Evolutionary conservation across 495 filamentous ascomycete species (phyloP).

Genomic region (Hypoxylon intermedium): DNA sequence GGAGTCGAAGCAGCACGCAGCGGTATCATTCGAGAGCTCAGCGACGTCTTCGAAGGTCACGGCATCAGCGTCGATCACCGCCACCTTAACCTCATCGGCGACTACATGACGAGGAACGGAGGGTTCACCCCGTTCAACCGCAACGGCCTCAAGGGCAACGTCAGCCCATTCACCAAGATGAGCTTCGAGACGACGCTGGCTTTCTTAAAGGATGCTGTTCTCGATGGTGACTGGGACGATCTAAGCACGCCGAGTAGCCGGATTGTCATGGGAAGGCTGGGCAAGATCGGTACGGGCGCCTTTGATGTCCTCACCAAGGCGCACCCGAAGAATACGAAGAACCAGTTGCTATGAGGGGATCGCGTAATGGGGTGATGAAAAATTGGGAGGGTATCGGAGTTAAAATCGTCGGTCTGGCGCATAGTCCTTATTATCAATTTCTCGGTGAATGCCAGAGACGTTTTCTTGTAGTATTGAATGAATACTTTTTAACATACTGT

Average conservation of each 20-base stretch:
- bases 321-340: constrained; percentile 49
- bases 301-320: constrained; percentile 79
- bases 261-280: constrained; percentile 84
- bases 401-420: constrained; percentile 2
- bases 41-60: constrained; percentile 86
- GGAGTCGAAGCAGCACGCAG: constrained; percentile 91
- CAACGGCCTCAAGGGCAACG: constrained; percentile 79
- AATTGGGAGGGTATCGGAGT: constrained; percentile 16
- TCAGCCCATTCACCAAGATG: constrained; percentile 95
- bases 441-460: constrained; percentile 3
- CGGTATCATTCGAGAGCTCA: constrained; percentile 86
- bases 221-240: constrained; percentile 89
- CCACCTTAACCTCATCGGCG: constrained; percentile 93
- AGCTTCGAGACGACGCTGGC: constrained; percentile 95
- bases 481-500: no score
- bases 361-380: background rate
- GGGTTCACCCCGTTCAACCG: constrained; percentile 90
- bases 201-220: constrained; percentile 88
- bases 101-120: constrained; percentile 93
- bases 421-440: constrained; percentile 10
- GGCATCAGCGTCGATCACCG: constrained; percentile 91
- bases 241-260: constrained; percentile 83
- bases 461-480: no score
- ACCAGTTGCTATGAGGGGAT: constrained; percentile 16
- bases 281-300: constrained; percentile 84